phyloP scores from a whole-genome alignment of 2,329 filamentous ascomycete species.

The Aspergillus ibericus region DNA sequence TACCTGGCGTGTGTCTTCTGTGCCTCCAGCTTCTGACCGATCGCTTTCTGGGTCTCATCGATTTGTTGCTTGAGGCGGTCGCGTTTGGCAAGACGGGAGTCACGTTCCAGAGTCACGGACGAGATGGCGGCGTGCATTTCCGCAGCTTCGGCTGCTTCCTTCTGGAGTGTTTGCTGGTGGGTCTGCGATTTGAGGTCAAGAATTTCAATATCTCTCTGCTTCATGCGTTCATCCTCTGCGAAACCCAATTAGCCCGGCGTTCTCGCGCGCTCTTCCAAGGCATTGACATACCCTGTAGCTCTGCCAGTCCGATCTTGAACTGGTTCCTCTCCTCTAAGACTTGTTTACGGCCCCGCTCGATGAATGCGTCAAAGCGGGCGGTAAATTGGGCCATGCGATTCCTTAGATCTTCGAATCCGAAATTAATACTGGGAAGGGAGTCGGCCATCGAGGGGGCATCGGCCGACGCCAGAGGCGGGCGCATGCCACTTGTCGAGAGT shows the following conservation, averaged over 20 bases:
- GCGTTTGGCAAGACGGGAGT: slow-evolving; percentile 55
- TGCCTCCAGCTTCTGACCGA: slow-evolving; percentile 46
- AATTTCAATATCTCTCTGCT: slow-evolving; percentile 83
- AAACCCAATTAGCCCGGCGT: slow-evolving; percentile 1
- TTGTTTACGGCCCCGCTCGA: slow-evolving; percentile 84
- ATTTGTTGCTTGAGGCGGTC: slow-evolving; percentile 59
- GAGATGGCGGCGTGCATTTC: slow-evolving; percentile 63
- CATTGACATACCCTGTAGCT: slow-evolving; percentile 71
- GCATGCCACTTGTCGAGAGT: slow-evolving; percentile 54
- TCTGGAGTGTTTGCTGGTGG: slow-evolving; percentile 57
- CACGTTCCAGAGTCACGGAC: slow-evolving; percentile 57
- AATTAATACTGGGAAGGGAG: slow-evolving; percentile 82
- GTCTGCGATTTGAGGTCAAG: slow-evolving; percentile 56
- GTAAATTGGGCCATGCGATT: slow-evolving; percentile 95
- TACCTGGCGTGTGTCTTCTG: slow-evolving; percentile 60
- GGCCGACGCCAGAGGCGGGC: slow-evolving; percentile 52
- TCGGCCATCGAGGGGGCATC: slow-evolving; percentile 62
- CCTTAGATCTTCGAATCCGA: slow-evolving; percentile 93
- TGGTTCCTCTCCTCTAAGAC: slow-evolving; percentile 92
- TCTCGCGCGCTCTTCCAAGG: background rate
- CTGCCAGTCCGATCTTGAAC: slow-evolving; percentile 85
- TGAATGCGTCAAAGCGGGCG: slow-evolving; percentile 85
- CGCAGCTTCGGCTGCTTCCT: slow-evolving; percentile 61
- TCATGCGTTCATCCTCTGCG: slow-evolving; percentile 86
- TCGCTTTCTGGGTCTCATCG: slow-evolving; percentile 48